Base-by-base conservation (phyloP, 768 basidiomycete species). In the Leccinellum luteum region DNA sequence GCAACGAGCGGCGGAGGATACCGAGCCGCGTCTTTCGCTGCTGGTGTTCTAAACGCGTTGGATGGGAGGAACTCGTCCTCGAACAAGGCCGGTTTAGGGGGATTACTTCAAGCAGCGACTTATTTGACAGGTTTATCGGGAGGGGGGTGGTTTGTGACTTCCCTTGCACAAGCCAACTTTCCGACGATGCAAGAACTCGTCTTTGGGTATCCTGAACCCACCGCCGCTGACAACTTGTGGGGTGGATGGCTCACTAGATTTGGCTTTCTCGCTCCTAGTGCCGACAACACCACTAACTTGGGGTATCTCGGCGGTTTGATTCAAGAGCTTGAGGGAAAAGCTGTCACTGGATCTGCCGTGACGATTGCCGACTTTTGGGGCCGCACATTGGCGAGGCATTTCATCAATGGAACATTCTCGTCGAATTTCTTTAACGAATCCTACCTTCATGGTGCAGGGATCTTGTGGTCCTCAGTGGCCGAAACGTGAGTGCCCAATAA, bases 1-100 rank as follows among this genome's bases (percentile, higher is more conserved):
- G 82, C 84, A 0, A 69, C 77, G 25, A 81, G 79, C 30, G 85
- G 85, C 12, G 85, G 85, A 9, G 80, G 83, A 0, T 78, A 81
- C 48, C 71, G 85, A 17, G 85, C 85, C 0, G 81, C 82, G 4
- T 72, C 82, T 10, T 80, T 78, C 51, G 79, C 78, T 43, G 84
- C 79, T 3, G 85, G 81, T 1, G 74, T 83, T 19, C 60, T 81
- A 51, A 74, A 73, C n/a, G 74, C 78, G 1, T 60, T 83, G 41
- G 82, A 86, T 63, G 80, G 71, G 44, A 70, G 81, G 28, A 85
- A 83, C 51, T 41, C 66, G 2, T 74, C 82, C 0, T 69, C 77
- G 8, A 73, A 67, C 10, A 62, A 59, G 3, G 74, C 69, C 0
- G 83, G 82, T 2, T 70, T 73, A 0, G 83, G 81, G 1, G 82